These are phyloP conservation scores for Cordyceps tenuipes DNA, from an alignment of 2,329 filamentous ascomycete genomes.

Conservation along the genomic window DNA sequence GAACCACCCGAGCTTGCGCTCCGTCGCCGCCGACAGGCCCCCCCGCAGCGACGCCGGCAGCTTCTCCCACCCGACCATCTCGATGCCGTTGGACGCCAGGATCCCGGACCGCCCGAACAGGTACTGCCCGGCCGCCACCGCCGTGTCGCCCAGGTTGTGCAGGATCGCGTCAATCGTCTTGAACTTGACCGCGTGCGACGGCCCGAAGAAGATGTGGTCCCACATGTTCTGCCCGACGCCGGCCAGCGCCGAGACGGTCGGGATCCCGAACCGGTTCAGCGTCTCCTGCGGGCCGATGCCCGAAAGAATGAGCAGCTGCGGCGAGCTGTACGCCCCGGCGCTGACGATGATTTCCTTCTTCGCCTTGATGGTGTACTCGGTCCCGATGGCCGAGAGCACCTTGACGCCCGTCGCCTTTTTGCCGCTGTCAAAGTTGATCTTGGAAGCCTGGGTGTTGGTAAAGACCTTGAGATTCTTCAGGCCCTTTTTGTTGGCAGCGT, in stretches of 20 bases:
- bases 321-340: constrained; percentile 23
- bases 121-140: not conserved
- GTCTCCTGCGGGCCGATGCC: constrained; percentile 27
- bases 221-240: constrained; percentile 2
- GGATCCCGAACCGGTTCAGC: constrained; percentile 32
- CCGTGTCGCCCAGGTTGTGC: not conserved
- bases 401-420: constrained; percentile 33
- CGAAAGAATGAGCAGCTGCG: constrained; percentile 28
- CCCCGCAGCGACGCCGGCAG: not conserved
- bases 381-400: constrained; percentile 18
- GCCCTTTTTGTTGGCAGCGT: constrained; percentile 18
- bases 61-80: constrained; percentile 4
- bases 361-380: constrained; percentile 15
- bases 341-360: constrained; percentile 14
- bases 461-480: constrained; percentile 30
- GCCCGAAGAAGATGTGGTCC: constrained; percentile 11
- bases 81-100: not conserved
- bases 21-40: not conserved
- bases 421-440: constrained; percentile 33
- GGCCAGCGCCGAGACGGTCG: constrained; percentile 12
- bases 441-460: constrained; percentile 32
- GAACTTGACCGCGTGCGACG: constrained; percentile 9
- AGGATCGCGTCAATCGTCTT: not conserved
- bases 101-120: not conserved
- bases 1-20: not conserved